A percentile compares a stretch with the other conserved stretches of the same genome.
These are phyloP conservation scores for Mucuna pruriens DNA, from an alignment of 306 rosid species.

Conservation along the genomic window DNA sequence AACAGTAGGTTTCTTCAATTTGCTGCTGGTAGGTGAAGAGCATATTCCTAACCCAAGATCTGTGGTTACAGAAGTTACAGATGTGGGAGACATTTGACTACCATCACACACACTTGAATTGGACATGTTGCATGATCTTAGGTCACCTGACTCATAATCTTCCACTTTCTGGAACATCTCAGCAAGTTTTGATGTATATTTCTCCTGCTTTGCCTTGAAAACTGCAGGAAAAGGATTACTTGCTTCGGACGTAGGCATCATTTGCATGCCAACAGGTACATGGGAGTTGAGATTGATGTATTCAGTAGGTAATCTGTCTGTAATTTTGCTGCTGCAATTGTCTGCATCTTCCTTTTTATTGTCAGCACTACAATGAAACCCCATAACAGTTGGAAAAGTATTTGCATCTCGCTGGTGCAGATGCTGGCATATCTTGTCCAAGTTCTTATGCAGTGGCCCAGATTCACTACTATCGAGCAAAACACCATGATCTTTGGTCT, in stretches of 20 bases:
- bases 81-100: slow-evolving; percentile 73
- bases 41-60: slow-evolving; percentile 82
- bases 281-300: slow-evolving; percentile 53
- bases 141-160: slow-evolving; percentile 63
- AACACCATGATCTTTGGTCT: slow-evolving; percentile 82
- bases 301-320: slow-evolving; percentile 51
- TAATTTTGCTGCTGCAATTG: slow-evolving; percentile 37
- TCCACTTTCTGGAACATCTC: slow-evolving; percentile 64
- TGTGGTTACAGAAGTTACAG: slow-evolving; percentile 82
- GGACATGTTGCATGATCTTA: slow-evolving; percentile 69
- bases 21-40: slow-evolving; percentile 55
- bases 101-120: slow-evolving; percentile 72
- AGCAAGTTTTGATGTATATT: slow-evolving; percentile 49
- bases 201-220: slow-evolving; percentile 49
- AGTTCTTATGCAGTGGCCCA: slow-evolving; percentile 50
- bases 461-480: slow-evolving; percentile 59
- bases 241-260: slow-evolving; percentile 45
- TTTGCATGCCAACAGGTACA: slow-evolving; percentile 50
- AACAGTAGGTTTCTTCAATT: slow-evolving; percentile 46
- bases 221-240: slow-evolving; percentile 46
- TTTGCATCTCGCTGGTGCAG: slow-evolving; percentile 49
- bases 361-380: slow-evolving; percentile 49
- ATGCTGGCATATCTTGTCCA: slow-evolving; percentile 53
- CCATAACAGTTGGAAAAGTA: slow-evolving; percentile 62
- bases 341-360: slow-evolving; percentile 47